These are phyloP conservation scores for Pseudopediastrum boryanum DNA, from an alignment of 139 green algal species.

Conservation along the genomic window DNA sequence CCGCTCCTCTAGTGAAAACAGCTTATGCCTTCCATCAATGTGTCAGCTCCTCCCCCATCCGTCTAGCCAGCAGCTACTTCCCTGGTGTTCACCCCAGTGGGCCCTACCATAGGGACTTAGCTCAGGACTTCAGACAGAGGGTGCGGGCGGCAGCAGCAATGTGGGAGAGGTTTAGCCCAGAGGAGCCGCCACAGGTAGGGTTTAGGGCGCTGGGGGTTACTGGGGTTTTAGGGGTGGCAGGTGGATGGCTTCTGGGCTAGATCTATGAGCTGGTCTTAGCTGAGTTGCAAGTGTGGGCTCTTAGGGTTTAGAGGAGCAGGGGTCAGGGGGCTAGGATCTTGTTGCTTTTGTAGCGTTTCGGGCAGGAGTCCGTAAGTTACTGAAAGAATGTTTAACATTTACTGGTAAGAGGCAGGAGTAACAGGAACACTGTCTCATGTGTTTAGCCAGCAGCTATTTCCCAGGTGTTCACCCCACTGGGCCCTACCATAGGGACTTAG, in stretches of 20 bases:
- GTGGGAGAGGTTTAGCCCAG: constrained; percentile 12
- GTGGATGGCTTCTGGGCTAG: too few species aligned
- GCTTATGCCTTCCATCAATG: constrained; percentile 23
- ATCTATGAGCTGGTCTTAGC: too few species aligned
- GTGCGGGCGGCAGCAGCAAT: too few species aligned
- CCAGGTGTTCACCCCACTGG: constrained; percentile 41
- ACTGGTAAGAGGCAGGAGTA: background rate
- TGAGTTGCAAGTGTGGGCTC: background rate
- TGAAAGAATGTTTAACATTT: too few species aligned
- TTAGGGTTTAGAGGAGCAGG: too few species aligned
- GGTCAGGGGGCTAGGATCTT: too few species aligned
- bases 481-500: constrained; percentile 17
- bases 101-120: constrained; percentile 17
- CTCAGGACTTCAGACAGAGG: constrained; percentile 22
- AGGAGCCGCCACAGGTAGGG: background rate
- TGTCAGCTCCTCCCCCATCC: background rate
- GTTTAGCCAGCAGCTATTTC: constrained; percentile 41
- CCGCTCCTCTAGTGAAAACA: constrained; percentile 6
- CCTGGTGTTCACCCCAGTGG: constrained; percentile 41
- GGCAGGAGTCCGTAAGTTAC: too few species aligned
- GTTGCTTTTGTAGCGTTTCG: too few species aligned
- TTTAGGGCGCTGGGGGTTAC: background rate
- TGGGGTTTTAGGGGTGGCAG: background rate
- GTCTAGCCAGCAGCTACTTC: constrained; percentile 40
- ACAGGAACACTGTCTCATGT: background rate